These are phyloP conservation scores for Erodium maritimum DNA, from an alignment of 345 rosid species.

Conservation along the genomic window DNA sequence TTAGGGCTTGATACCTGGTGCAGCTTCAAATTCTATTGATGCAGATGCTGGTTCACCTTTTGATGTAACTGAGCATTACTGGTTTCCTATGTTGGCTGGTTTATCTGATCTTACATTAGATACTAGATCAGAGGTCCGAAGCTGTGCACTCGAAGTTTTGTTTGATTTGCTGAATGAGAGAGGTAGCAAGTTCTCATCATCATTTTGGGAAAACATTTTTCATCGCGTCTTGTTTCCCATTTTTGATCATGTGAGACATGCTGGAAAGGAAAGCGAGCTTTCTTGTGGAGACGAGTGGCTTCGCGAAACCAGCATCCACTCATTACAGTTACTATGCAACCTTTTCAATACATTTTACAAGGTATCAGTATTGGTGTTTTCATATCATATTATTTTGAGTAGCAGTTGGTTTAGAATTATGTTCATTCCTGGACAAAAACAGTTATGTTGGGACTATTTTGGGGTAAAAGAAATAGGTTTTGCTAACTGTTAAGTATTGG, in stretches of 20 bases:
- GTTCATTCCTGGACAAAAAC: background rate
- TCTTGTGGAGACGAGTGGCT: conserved; percentile 70
- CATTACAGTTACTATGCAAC: conserved; percentile 84
- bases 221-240: conserved; percentile 87
- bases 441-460: too few relatives aligned
- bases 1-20: conserved; percentile 87
- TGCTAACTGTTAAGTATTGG: too few relatives aligned
- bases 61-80: conserved; percentile 84
- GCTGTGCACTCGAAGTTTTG: conserved; percentile 84
- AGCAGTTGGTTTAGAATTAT: too few relatives aligned
- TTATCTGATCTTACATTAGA: conserved; percentile 83
- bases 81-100: conserved; percentile 95
- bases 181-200: conserved; percentile 69
- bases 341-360: conserved; percentile 75
- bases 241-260: conserved; percentile 82
- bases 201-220: conserved; percentile 93
- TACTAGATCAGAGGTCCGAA: conserved; percentile 71
- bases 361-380: conserved; percentile 18
- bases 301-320: conserved; percentile 87
- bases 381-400: background rate
- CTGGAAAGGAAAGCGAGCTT: conserved; percentile 63
- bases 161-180: conserved; percentile 91
- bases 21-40: conserved; percentile 63
- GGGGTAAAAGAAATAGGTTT: too few relatives aligned
- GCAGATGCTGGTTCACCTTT: conserved; percentile 34